Conservation (phyloP, 768 basidiomycete genomes). For the Mycena latifolia region DNA sequence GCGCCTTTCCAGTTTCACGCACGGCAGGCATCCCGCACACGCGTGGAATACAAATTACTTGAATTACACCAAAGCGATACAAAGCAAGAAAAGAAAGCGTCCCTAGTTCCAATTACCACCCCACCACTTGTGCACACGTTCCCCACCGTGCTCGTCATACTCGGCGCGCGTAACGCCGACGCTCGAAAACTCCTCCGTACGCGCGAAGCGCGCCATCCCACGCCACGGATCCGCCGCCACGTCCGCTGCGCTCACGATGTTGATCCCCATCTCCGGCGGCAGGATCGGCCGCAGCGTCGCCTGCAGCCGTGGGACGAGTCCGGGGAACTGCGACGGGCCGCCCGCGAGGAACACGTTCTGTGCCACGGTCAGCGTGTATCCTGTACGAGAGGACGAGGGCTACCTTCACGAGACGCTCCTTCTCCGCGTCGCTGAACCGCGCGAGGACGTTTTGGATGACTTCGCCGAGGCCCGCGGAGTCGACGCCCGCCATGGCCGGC, state of each 20-base stretch:
- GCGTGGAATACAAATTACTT: no score
- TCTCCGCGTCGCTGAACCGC: slow-evolving; percentile 76
- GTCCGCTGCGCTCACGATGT: slow-evolving; percentile 73
- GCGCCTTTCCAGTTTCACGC: no score
- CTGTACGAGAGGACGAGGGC: neutral
- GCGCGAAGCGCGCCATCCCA: slow-evolving; percentile 88
- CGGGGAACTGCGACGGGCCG: slow-evolving; percentile 79
- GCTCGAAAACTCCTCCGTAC: slow-evolving; percentile 63
- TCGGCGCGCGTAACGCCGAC: slow-evolving; percentile 80
- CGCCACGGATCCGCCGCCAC: slow-evolving; percentile 87
- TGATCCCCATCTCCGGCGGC: slow-evolving; percentile 83
- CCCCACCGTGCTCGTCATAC: slow-evolving; percentile 92
- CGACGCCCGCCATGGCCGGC: slow-evolving; percentile 94
- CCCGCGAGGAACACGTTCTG: slow-evolving; percentile 95
- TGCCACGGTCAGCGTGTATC: neutral
- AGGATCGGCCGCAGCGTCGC: slow-evolving; percentile 85
- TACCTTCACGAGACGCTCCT: slow-evolving; percentile 83
- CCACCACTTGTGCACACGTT: slow-evolving; percentile 91
- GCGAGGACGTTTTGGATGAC: slow-evolving; percentile 87
- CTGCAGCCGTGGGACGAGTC: slow-evolving; percentile 76
- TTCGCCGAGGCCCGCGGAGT: slow-evolving; percentile 95
- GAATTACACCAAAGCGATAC: no score
- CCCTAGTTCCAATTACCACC: slow-evolving; percentile 89
- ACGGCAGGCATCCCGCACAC: no score
- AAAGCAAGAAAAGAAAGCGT: no score